Percentiles rank a stretch among this genome's conserved stretches.
Evolutionary conservation across 768 basidiomycete species (phyloP).

Genomic region (Candolleomyces aberdarensis): DNA sequence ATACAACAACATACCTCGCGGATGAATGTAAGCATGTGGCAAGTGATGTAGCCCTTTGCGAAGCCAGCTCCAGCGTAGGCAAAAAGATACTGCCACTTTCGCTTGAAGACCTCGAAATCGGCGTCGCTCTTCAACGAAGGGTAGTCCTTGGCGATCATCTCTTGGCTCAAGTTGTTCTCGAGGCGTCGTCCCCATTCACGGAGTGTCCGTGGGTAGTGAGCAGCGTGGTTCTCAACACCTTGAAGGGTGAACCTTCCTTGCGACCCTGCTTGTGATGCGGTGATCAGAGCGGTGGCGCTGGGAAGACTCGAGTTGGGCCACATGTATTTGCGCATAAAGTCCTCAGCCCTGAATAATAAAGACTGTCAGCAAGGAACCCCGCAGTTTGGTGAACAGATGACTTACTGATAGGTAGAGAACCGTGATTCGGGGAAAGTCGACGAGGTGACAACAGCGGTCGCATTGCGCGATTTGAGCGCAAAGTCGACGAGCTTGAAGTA

Average conservation of each 20-base stretch:
- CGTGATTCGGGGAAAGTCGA: constrained; percentile 71
- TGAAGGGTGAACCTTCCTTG: constrained; percentile 80
- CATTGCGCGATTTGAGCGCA: constrained; percentile 65
- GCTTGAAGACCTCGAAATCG: constrained; percentile 68
- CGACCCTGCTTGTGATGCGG: constrained; percentile 66
- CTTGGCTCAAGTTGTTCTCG: constrained; percentile 59
- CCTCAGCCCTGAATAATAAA: constrained; percentile 51
- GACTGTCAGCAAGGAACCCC: constrained; percentile 6
- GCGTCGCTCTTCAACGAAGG: constrained; percentile 52
- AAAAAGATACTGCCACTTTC: constrained; percentile 84
- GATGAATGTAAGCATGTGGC: constrained; percentile 78
- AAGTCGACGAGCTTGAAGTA: constrained; percentile 80
- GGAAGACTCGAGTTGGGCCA: constrained; percentile 89
- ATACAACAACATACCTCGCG: constrained; percentile 45
- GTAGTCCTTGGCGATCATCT: constrained; percentile 54
- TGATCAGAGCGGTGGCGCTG: constrained; percentile 77
- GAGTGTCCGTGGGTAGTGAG: constrained; percentile 89
- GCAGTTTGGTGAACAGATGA: constrained; percentile 4
- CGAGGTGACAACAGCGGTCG: constrained; percentile 65
- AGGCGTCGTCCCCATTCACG: constrained; percentile 86
- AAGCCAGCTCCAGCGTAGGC: constrained; percentile 81
- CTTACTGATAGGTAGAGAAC: constrained; percentile 69
- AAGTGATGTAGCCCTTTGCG: constrained; percentile 76
- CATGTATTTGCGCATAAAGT: constrained; percentile 87
- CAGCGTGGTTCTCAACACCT: constrained; percentile 79